Evolutionary conservation across 2,329 filamentous ascomycete genomes (phyloP).

Genomic region (Penicillium concentricum): DNA sequence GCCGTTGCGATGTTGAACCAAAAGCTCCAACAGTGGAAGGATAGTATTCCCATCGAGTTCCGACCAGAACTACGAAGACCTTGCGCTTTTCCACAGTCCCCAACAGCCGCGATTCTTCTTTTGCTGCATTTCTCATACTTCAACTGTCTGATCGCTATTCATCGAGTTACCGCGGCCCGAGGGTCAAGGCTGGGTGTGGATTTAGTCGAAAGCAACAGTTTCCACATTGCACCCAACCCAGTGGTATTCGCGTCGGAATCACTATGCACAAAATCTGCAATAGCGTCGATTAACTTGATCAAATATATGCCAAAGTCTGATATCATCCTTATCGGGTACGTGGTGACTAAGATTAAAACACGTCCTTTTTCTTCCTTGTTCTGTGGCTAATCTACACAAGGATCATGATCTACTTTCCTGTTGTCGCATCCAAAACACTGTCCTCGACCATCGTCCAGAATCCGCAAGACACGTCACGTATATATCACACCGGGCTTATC

Average conservation of each 20-base stretch:
- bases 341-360: neutral
- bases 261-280: neutral
- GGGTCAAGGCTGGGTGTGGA: neutral
- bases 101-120: neutral
- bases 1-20: neutral
- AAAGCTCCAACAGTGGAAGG: neutral
- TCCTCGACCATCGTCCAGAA: neutral
- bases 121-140: neutral
- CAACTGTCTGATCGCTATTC: neutral
- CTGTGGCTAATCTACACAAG: neutral
- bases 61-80: neutral
- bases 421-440: neutral
- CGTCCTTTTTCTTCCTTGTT: neutral
- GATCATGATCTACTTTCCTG: neutral
- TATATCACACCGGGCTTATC: neutral
- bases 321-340: neutral
- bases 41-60: neutral
- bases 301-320: neutral
- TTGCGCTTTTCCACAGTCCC: neutral
- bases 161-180: neutral
- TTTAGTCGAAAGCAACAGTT: neutral
- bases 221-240: neutral
- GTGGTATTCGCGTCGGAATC: neutral
- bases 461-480: neutral
- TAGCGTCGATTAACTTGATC: neutral